Evolutionary conservation across 768 basidiomycete genomes (phyloP).

Genomic region (Porphyrellus cyaneotinctus): DNA sequence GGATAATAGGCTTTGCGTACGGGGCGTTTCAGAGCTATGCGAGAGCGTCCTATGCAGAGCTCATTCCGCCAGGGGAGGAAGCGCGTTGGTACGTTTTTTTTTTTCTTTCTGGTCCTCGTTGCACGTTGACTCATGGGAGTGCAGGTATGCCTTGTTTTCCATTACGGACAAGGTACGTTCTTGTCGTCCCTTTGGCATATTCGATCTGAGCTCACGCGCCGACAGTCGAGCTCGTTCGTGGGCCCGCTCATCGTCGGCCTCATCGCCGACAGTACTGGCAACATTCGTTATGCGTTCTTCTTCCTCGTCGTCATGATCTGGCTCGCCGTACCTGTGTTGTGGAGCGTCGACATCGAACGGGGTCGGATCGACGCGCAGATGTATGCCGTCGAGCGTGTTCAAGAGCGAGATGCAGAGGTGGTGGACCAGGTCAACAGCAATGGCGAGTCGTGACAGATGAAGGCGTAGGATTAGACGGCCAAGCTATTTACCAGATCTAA

Average conservation of each 20-base stretch:
- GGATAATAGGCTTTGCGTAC: constrained; percentile 57
- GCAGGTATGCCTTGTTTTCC: constrained; percentile 71
- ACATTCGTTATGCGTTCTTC: constrained; percentile 88
- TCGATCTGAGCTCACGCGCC: too few relatives aligned
- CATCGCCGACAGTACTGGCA: constrained; percentile 84
- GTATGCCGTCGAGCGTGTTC: constrained; percentile 21
- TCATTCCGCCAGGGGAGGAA: constrained; percentile 85
- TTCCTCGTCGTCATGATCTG: constrained; percentile 83
- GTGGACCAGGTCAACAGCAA: background rate
- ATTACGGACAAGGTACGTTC: constrained; percentile 78
- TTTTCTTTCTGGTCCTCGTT: background rate
- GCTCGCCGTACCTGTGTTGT: constrained; percentile 72
- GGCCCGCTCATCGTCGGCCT: constrained; percentile 87
- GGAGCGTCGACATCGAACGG: constrained; percentile 60
- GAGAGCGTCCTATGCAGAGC: constrained; percentile 78
- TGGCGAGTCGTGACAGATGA: background rate
- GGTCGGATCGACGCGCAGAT: constrained; percentile 53
- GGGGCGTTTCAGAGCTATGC: constrained; percentile 93
- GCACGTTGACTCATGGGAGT: background rate
- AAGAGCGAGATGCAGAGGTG: background rate
- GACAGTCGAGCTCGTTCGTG: constrained; percentile 84
- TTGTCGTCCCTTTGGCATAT: too few relatives aligned
- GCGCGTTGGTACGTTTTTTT: constrained; percentile 65
- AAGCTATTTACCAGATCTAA: background rate
- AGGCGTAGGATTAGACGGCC: background rate